These are phyloP conservation scores for Thelephora ganbajun DNA, from an alignment of 768 basidiomycete genomes.

Conservation along the genomic window DNA sequence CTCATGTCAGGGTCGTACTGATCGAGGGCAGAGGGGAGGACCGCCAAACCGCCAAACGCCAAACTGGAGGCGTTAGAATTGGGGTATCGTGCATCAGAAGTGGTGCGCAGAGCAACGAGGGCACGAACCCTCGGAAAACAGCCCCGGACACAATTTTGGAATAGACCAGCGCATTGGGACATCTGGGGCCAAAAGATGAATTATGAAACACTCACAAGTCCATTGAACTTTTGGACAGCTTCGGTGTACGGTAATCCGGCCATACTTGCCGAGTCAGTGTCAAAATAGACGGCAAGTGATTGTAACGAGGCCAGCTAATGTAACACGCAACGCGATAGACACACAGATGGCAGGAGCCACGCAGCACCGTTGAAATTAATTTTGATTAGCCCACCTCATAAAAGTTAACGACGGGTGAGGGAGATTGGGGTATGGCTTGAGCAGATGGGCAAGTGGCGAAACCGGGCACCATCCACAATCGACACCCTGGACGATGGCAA, in stretches of 20 bases:
- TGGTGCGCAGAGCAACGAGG: no score
- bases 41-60: no score
- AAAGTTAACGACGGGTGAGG: conserved; percentile 4
- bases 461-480: background rate
- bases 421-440: background rate
- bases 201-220: conserved; percentile 36
- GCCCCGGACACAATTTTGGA: no score
- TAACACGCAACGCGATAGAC: no score
- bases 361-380: background rate
- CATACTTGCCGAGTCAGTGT: conserved; percentile 80
- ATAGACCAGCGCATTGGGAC: no score
- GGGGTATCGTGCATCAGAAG: no score
- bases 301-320: conserved; percentile 68
- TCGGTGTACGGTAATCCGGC: conserved; percentile 51
- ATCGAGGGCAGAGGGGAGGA: background rate
- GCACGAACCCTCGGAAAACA: no score
- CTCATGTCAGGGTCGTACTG: background rate
- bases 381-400: no score
- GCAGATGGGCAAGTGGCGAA: background rate
- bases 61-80: no score
- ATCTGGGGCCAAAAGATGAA: background rate
- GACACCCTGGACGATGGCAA: background rate
- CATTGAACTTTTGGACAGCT: conserved; percentile 56
- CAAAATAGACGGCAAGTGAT: conserved; percentile 86
- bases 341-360: no score